These are phyloP conservation scores for Annulohypoxylon truncatum DNA, from an alignment of 2,329 filamentous ascomycete species.

Conservation along the genomic window DNA sequence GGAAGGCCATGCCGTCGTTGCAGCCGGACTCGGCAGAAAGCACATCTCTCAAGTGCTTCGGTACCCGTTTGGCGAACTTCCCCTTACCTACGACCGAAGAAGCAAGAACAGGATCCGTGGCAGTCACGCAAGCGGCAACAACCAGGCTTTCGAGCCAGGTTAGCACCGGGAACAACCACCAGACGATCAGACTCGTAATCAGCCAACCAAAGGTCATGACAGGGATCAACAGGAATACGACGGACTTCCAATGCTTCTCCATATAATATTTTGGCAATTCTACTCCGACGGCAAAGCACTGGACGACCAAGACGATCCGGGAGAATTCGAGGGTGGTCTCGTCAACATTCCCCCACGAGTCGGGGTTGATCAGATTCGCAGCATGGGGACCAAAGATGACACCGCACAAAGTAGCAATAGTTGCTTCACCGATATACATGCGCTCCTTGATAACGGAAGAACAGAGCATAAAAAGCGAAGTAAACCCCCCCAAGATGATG, in stretches of 20 bases:
- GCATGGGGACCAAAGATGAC: constrained; percentile 91
- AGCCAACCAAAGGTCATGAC: constrained; percentile 99
- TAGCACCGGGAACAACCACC: constrained; percentile 84
- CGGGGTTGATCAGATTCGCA: constrained; percentile 81
- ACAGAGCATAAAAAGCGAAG: constrained; percentile 96
- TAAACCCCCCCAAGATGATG: constrained; percentile 97
- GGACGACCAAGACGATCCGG: constrained; percentile 87
- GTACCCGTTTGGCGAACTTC: constrained; percentile 97
- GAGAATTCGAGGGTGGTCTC: constrained; percentile 91
- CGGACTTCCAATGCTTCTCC: constrained; percentile 97
- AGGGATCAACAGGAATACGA: constrained; percentile 85
- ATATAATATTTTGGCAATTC: constrained; percentile 95
- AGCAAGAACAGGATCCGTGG: constrained; percentile 94
- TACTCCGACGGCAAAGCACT: constrained; percentile 92
- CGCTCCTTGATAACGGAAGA: constrained; percentile 98
- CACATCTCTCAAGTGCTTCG: constrained; percentile 95
- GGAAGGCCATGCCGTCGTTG: constrained; percentile 99
- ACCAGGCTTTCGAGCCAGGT: constrained; percentile 91
- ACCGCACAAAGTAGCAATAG: constrained; percentile 87
- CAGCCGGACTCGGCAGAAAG: constrained; percentile 97
- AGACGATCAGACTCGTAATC: constrained; percentile 91
- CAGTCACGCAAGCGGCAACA: constrained; percentile 92
- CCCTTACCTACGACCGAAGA: constrained; percentile 99
- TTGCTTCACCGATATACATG: constrained; percentile 98
- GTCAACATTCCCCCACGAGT: constrained; percentile 83